Evolutionary conservation across 2,329 filamentous ascomycete species (phyloP), one percentile per base, ranked within the genome.

Genomic region (Pseudocercospora ulei): DNA sequence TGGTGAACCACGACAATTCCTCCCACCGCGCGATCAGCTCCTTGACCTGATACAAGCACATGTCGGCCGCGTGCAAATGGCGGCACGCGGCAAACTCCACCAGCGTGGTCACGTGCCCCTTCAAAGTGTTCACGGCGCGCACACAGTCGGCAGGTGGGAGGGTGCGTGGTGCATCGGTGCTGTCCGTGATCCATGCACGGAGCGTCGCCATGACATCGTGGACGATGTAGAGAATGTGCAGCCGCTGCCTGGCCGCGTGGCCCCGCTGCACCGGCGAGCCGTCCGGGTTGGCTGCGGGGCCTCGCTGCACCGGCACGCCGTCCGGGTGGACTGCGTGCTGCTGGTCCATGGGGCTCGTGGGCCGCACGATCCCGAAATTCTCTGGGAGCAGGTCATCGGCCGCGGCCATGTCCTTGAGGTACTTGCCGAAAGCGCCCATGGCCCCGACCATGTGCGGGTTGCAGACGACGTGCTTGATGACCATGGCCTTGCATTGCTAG

Each of bases 211-310:
- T 28, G 6, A 52, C 35, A 33, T 50, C 50, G 26, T 49, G 41
- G 8, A 50, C 18, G 13, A 51, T 35, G 27, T 48, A 50, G 7
- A 55, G 22, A 3, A 52, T 26, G 28, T 55, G 51, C 13, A 55
- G 27, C 4, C 51, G 44, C 35, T 43, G 48, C 36, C 38, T 40
- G 2, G 50, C 43, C 14, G 52, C 13, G 14, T 14, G 23, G 2
- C 17, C 17, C 7, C 30, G 30, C 19, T 33, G 30, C 9, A n/a
- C n/a, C n/a, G n/a, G n/a, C n/a, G n/a, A n/a, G n/a, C n/a, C n/a
- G n/a, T n/a, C n/a, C n/a, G n/a, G n/a, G n/a, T n/a, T n/a, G n/a
- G n/a, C n/a, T n/a, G n/a, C n/a, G n/a, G n/a, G n/a, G n/a, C n/a
- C n/a, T n/a, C n/a, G n/a, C n/a, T n/a, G n/a, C n/a, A n/a, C n/a